These are phyloP conservation scores for Aspergillus ruber DNA, from an alignment of 2,329 filamentous ascomycete genomes.

Conservation along the genomic window DNA sequence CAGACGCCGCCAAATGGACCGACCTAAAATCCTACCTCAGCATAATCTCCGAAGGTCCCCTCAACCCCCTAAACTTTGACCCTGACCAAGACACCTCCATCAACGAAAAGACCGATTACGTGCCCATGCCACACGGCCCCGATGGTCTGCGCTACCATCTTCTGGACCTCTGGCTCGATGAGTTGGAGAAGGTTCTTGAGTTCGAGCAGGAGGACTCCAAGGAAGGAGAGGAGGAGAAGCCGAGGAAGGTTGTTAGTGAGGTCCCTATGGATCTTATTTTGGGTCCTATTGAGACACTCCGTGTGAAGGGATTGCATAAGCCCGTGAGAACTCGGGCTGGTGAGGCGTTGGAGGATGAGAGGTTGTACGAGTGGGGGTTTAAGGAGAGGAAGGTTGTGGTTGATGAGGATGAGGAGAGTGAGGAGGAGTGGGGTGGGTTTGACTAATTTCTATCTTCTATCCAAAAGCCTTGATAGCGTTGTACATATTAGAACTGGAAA, in stretches of 20 bases:
- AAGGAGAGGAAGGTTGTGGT: conserved; percentile 36
- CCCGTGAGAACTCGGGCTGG: conserved; percentile 62
- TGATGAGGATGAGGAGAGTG: conserved; percentile 39
- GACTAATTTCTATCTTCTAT: conserved; percentile 39
- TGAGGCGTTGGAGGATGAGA: conserved; percentile 67
- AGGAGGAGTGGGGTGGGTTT: conserved; percentile 63
- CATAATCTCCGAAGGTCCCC: conserved; percentile 35
- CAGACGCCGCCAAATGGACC: conserved; percentile 19
- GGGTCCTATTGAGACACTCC: conserved; percentile 40
- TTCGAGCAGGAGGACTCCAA: conserved; percentile 31
- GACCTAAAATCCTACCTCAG: conserved; percentile 33
- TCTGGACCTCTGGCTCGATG: conserved; percentile 86
- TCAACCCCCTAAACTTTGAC: conserved; percentile 35
- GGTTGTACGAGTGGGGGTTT: conserved; percentile 58
- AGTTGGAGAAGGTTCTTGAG: conserved; percentile 66
- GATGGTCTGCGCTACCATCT: conserved; percentile 82
- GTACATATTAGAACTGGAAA: not conserved
- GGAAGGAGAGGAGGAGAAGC: conserved; percentile 23
- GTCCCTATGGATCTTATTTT: conserved; percentile 37
- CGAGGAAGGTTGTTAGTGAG: conserved; percentile 29
- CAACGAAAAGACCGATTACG: conserved; percentile 20
- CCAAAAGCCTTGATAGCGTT: conserved; percentile 7
- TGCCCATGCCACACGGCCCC: conserved; percentile 55
- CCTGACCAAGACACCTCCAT: conserved; percentile 21
- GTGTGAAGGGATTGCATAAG: conserved; percentile 57